Conservation (phyloP, 2,329 filamentous ascomycete species). For the Trichoderma guizhouense region DNA sequence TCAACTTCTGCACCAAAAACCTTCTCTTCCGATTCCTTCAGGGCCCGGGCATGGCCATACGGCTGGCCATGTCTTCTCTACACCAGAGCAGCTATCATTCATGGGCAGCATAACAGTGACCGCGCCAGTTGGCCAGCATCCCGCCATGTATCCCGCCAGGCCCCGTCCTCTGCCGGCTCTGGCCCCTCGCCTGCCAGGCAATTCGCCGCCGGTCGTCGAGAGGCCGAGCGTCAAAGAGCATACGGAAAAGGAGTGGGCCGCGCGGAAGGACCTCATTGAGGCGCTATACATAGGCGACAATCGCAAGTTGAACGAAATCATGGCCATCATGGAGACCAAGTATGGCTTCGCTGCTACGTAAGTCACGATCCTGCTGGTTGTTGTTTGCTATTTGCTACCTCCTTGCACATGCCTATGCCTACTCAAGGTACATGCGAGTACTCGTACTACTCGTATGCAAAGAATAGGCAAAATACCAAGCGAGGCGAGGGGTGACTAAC, state of each 20-base stretch:
- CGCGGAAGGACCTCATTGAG: constrained; percentile 32
- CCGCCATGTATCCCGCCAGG: constrained; percentile 18
- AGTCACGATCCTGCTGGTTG: constrained; percentile 22
- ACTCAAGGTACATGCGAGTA: not conserved
- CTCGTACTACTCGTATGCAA: not conserved
- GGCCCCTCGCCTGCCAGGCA: constrained; percentile 34
- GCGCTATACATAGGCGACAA: constrained; percentile 35
- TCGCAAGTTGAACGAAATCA: constrained; percentile 36
- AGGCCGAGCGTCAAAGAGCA: constrained; percentile 34
- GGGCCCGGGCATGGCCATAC: constrained; percentile 9
- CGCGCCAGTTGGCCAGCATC: not conserved
- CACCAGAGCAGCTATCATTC: not conserved
- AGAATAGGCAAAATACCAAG: not conserved
- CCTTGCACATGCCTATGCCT: not conserved
- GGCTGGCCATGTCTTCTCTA: constrained; percentile 10
- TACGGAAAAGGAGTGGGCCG: constrained; percentile 35
- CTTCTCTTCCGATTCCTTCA: constrained; percentile 5
- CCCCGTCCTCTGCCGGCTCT: constrained; percentile 29
- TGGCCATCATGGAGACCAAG: constrained; percentile 34
- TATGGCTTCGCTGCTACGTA: constrained; percentile 38
- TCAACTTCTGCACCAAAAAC: not conserved
- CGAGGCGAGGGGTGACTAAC: not conserved
- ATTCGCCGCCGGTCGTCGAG: constrained; percentile 24
- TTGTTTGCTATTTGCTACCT: not conserved
- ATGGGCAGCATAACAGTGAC: constrained; percentile 9